Percentiles rank a stretch among this genome's conserved stretches.
Evolutionary conservation across 257 asterid genomes (phyloP).

Genomic region (Linaria vulgaris): DNA sequence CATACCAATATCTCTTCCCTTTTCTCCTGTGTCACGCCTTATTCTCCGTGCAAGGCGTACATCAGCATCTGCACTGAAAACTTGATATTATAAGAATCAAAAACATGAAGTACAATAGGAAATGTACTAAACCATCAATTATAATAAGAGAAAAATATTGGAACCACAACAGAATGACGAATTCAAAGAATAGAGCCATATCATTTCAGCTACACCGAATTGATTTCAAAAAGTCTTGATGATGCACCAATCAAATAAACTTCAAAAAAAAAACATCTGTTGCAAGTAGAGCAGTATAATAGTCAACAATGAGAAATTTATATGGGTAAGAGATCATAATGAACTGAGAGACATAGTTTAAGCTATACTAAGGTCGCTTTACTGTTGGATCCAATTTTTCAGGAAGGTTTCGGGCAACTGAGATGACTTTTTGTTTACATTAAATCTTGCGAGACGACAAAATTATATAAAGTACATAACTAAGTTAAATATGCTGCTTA

Average conservation of each 20-base stretch:
- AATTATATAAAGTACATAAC: not conserved
- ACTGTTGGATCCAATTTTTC: constrained; percentile 10
- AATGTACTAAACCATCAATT: constrained; percentile 14
- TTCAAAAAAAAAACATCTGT: not conserved
- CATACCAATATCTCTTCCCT: constrained; percentile 80
- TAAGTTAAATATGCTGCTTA: constrained; percentile 1
- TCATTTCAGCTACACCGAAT: constrained; percentile 4
- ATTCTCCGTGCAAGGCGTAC: constrained; percentile 97
- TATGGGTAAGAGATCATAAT: constrained; percentile 10
- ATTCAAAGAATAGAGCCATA: not conserved
- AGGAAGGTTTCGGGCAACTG: constrained; percentile 22
- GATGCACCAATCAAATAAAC: constrained; percentile 5
- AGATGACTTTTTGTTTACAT: constrained; percentile 12
- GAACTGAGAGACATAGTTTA: not conserved
- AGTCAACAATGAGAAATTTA: not conserved
- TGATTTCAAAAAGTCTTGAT: constrained; percentile 12
- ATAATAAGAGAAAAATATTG: constrained; percentile 9
- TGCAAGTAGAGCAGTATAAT: not conserved
- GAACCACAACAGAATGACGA: constrained; percentile 15
- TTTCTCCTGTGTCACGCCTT: constrained; percentile 92
- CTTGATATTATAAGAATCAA: constrained; percentile 34
- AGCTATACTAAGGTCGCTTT: constrained; percentile 13
- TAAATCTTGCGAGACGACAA: not conserved
- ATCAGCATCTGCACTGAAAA: constrained; percentile 92
- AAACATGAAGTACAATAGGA: constrained; percentile 27